Percentiles rank a stretch among this genome's conserved stretches.
These are phyloP conservation scores for Hypsizygus ulmarius DNA, from an alignment of 1,284 basidiomycete genomes.

Conservation along the genomic window DNA sequence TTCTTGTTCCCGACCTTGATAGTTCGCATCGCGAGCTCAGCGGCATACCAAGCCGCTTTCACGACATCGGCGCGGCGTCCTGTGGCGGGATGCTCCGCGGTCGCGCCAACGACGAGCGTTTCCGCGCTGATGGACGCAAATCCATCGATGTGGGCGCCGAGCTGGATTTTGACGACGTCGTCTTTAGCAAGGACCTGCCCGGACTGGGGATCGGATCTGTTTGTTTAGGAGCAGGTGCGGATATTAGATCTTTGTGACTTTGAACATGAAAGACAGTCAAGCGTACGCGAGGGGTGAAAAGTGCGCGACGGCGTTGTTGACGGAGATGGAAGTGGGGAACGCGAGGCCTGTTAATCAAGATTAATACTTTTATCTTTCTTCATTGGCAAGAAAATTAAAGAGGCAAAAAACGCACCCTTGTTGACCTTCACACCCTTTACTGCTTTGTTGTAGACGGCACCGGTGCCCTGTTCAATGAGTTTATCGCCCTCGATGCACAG, in stretches of 20 bases:
- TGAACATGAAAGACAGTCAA: conserved; percentile 16
- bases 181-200: conserved; percentile 73
- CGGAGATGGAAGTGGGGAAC: conserved; percentile 91
- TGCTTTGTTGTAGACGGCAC: conserved; percentile 86
- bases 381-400: conserved; percentile 7
- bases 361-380: conserved; percentile 5
- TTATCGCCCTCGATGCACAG: conserved; percentile 92
- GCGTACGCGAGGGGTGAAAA: conserved; percentile 77
- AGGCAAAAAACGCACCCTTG: conserved; percentile 75
- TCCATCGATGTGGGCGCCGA: conserved; percentile 97
- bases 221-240: conserved; percentile 16
- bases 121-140: conserved; percentile 89
- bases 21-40: conserved; percentile 86
- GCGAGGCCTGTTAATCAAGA: conserved; percentile 66
- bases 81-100: conserved; percentile 69
- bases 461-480: conserved; percentile 83
- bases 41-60: conserved; percentile 91
- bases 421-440: conserved; percentile 83
- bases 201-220: conserved; percentile 69
- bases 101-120: conserved; percentile 84
- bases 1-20: conserved; percentile 92
- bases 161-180: conserved; percentile 94
- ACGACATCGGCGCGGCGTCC: conserved; percentile 88
- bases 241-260: conserved; percentile 14
- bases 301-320: conserved; percentile 87